Conservation (phyloP, 2,329 filamentous ascomycete species). For the Diaporthe destruens region DNA sequence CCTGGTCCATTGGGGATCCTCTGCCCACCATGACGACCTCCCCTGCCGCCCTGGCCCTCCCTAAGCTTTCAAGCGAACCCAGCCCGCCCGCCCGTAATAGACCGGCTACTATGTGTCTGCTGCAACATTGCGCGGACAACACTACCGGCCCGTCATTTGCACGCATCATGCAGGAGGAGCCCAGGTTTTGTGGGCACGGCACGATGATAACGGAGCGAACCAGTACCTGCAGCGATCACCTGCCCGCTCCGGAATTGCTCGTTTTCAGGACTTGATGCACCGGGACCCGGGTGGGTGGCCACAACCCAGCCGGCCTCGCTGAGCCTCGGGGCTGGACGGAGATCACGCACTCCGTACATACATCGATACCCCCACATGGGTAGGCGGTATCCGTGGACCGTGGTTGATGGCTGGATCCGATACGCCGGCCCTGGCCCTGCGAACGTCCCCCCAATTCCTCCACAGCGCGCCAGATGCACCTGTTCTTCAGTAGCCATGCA, state of each 20-base stretch:
- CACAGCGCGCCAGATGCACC: conserved; percentile 13
- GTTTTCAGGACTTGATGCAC: not conserved
- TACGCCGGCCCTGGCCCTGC: conserved; percentile 18
- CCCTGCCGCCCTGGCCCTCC: conserved; percentile 1
- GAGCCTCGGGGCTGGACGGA: conserved; percentile 28
- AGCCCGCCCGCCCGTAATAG: not conserved
- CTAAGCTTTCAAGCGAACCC: conserved; percentile 19
- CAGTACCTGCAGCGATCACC: not conserved
- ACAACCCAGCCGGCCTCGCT: conserved; percentile 18
- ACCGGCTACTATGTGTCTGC: conserved; percentile 6
- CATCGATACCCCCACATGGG: not conserved
- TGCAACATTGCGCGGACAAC: conserved; percentile 22
- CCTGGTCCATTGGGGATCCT: not conserved
- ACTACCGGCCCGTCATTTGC: conserved; percentile 27
- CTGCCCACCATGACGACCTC: conserved; percentile 8
- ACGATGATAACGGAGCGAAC: not conserved
- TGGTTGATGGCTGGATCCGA: conserved; percentile 8
- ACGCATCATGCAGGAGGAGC: conserved; percentile 40
- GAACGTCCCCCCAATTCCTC: not conserved
- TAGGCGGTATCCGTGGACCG: conserved; percentile 5
- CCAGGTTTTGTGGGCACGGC: conserved; percentile 33
- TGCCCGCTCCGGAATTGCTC: conserved; percentile 1
- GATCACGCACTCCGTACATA: conserved; percentile 31
- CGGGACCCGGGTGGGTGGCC: not conserved
- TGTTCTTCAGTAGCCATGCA: conserved; percentile 6